phyloP scores from a whole-genome alignment of 495 filamentous ascomycete genomes.

The Ascobolus immersus region DNA sequence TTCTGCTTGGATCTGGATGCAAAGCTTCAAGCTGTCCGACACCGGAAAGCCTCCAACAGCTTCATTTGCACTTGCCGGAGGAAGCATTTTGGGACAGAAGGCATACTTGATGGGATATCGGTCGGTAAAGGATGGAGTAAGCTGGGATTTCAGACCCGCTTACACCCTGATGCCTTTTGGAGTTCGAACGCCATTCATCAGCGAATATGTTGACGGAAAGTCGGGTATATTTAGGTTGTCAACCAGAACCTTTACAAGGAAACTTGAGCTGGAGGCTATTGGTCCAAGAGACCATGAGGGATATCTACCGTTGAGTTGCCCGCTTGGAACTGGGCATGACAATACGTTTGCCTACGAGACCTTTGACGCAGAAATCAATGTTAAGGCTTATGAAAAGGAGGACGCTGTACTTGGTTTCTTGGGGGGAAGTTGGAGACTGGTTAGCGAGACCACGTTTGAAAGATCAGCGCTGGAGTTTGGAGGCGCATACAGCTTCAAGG shows the following conservation, averaged over 20 bases:
- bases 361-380: conserved; percentile 18
- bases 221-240: conserved; percentile 11
- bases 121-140: conserved; percentile 9
- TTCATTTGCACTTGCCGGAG: conserved; percentile 17
- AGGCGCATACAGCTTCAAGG: too few relatives aligned
- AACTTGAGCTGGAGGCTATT: conserved; percentile 15
- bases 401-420: too few relatives aligned
- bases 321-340: conserved; percentile 19
- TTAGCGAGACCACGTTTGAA: too few relatives aligned
- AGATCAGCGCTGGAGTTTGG: too few relatives aligned
- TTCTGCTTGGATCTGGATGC: conserved; percentile 22
- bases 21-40: conserved; percentile 7
- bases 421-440: too few relatives aligned
- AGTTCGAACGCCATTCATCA: conserved; percentile 15
- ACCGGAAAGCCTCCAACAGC: background rate
- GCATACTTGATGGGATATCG: conserved; percentile 23
- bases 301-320: conserved; percentile 19
- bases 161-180: conserved; percentile 9
- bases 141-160: conserved; percentile 10
- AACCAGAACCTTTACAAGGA: conserved; percentile 14
- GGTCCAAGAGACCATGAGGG: conserved; percentile 16
- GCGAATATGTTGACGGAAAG: conserved; percentile 15
- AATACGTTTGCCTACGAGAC: conserved; percentile 20
- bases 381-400: conserved; percentile 16
- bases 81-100: conserved; percentile 20